Evolutionary conservation across 177 flowering plant species (phyloP), one percentile per base, ranked within the genome.

Genomic region (Telopea speciosissima): DNA sequence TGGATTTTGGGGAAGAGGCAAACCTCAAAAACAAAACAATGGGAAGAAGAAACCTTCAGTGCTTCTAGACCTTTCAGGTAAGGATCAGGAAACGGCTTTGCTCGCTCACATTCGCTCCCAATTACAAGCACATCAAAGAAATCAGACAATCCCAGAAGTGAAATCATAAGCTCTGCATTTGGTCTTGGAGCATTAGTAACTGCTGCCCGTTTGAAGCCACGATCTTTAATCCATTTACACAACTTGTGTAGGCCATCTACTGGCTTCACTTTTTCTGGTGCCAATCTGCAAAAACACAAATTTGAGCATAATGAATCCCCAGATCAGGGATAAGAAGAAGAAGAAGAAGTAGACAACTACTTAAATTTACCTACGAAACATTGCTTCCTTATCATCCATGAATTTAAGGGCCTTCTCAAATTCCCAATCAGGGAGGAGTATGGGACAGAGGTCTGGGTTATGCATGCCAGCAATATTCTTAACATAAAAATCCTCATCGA

Each of bases 51-150:
- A 44, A 82, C 92, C 23, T 84, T 80, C 54, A 96, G 87, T 11
- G 45, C 69, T 76, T 93, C 75, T 31, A 95, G 87, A 64, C 84
- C 97, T 82, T 90, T 88, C 77, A 91, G 76, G 85, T 95, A 95
- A 17, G 98, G 97, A 14, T 90, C 98, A 19, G 99, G 99, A 69
- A 83, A 85, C 23, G 99, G 99, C 78, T 95, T 95, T 72, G 97
- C 90, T 62, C 77, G 88, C 24, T 86, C 91, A 73, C 99, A 93
- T 65, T 93, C 97, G 24, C 76, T 69, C 11, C 94, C 98, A 28
- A 92, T n/a, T 54, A 95, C 78, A 56, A 95, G 71, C 56, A 70
- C 72, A 16, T 84, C 76, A 40, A 95, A 95, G 78, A 90, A 95
- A 62, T 95, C 87, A 13, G 84, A 26, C 12, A 93, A 85, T 33